Evolutionary conservation across 2,329 filamentous ascomycete species (phyloP), one percentile per base, ranked within the genome.

Genomic region (Penicillium sp.): DNA sequence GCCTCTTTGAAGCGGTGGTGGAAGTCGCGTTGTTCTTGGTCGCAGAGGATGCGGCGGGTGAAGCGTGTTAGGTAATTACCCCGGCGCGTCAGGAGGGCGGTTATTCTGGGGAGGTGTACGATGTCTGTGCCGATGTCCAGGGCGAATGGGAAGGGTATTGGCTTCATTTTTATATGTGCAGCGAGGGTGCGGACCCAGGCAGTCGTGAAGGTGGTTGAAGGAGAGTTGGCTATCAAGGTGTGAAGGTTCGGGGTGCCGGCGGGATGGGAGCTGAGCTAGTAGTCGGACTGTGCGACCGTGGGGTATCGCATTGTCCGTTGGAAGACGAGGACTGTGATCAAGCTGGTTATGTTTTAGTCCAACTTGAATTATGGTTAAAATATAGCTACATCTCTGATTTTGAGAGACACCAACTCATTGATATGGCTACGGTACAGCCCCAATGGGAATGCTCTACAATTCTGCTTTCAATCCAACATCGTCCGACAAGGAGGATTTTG

Each of bases 71-170:
- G 66, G 67, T 69, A 67, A 56, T 76, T 78, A 39, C 71, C 70
- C 9, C 75, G 70, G 26, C 77, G 71, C 19, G 69, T 72, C 52
- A 93, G 73, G 51, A 92, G 78, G 21, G 74, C 72, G 59, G 79
- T 76, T 58, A 96, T 85, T 54, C 92, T 86, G 0, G 81, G 75
- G 56, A 92, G 83, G 56, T 82, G 81, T 73, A 90, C 92, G 55
- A 96, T 88, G 71, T 96, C 92, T 48, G 85, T 93, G 57, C 92
- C 92, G 52, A 96, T 78, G 49, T 82, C 81, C 14, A 93, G 69
- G 1, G 86, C 79, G n/a, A 86, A 79, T 1, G 88, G 87, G 65
- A 93, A 91, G 0, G 73, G 73, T 7, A 64, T 54, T 4, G 65
- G 64, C 61, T 72, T 75, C 73, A 77, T 76, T 56, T 3, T 37